Evolutionary conservation across 257 asterid genomes (phyloP), one percentile per base, ranked within the genome.

Genomic region (Nicotiana benthamiana): DNA sequence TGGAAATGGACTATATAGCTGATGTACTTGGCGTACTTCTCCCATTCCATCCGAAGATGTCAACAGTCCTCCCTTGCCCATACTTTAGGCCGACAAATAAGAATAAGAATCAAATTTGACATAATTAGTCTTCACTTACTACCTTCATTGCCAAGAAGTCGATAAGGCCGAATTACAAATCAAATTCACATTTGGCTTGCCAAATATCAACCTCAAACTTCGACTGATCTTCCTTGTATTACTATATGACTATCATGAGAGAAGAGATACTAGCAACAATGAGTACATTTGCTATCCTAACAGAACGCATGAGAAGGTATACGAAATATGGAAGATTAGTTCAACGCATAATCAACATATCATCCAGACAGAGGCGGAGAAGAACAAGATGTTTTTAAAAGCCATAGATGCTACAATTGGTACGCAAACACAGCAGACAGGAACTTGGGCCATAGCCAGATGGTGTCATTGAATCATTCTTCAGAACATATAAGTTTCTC

Each of bases 131-230:
- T 72, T 59, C 78, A 72, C 15, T 74, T 30, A 48, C 7, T 48
- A 48, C 61, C 78, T 24, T 15, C 43, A 46, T 48, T 72, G 22
- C 9, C 46, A 6, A 3, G 78, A 72, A 46, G 36, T 30, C 40
- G 15, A 46, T 24, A 72, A 46, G 24, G 60, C 9, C 15, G 46
- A 40, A 40, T 9, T 15, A 48, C 40, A 48, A 43, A 74, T 48
- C 79, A 74, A 48, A 74, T 48, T 24, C 43, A 16, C 18, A 74
- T 74, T 74, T 48, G 43, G 79, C 43, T 15, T 15, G 79, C 43
- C 62, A 74, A 72, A 74, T 61, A 24, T 15, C 79, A 74, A 26
- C 61, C 27, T 74, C 79, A 48, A 46, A 72, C 77, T 43, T 72
- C 8, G 22, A 22, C 40, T 22, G 40, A 46, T 72, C 59, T 72